These are phyloP conservation scores for Aspergillus candidus DNA, from an alignment of 2,329 filamentous ascomycete genomes.

Conservation along the genomic window DNA sequence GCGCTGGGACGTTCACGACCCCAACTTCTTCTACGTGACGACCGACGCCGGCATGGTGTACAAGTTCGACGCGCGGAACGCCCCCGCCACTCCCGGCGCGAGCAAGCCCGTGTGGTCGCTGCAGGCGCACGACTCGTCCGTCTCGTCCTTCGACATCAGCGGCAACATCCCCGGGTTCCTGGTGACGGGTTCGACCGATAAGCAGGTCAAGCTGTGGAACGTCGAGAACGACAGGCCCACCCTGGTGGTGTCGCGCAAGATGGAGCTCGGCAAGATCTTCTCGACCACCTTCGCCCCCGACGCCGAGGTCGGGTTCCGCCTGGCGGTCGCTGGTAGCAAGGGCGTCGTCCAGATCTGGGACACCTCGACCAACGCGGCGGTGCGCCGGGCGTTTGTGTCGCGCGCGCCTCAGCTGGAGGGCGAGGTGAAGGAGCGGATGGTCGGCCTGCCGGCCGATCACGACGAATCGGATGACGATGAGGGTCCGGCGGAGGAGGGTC, in stretches of 20 bases:
- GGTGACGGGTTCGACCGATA: slow-evolving; percentile 88
- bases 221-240: slow-evolving; percentile 71
- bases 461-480: slow-evolving; percentile 63
- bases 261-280: slow-evolving; percentile 94
- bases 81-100: slow-evolving; percentile 63
- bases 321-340: slow-evolving; percentile 92
- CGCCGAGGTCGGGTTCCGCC: slow-evolving; percentile 78
- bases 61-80: slow-evolving; percentile 78
- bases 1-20: slow-evolving; percentile 86
- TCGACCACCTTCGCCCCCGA: slow-evolving; percentile 87
- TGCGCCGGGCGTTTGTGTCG: slow-evolving; percentile 75
- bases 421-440: slow-evolving; percentile 65
- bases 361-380: slow-evolving; percentile 83
- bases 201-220: slow-evolving; percentile 96
- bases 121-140: slow-evolving; percentile 87
- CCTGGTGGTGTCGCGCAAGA: slow-evolving; percentile 84
- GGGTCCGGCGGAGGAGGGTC: slow-evolving; percentile 47
- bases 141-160: slow-evolving; percentile 92
- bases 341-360: slow-evolving; percentile 93
- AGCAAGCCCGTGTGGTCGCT: slow-evolving; percentile 90
- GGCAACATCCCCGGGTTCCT: slow-evolving; percentile 83
- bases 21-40: slow-evolving; percentile 90
- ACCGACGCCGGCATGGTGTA: slow-evolving; percentile 90
- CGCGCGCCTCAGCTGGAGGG: slow-evolving; percentile 58
- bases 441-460: slow-evolving; percentile 62